phyloP scores from a whole-genome alignment of 2,329 filamentous ascomycete genomes.

The Leptographium galeiforme region DNA sequence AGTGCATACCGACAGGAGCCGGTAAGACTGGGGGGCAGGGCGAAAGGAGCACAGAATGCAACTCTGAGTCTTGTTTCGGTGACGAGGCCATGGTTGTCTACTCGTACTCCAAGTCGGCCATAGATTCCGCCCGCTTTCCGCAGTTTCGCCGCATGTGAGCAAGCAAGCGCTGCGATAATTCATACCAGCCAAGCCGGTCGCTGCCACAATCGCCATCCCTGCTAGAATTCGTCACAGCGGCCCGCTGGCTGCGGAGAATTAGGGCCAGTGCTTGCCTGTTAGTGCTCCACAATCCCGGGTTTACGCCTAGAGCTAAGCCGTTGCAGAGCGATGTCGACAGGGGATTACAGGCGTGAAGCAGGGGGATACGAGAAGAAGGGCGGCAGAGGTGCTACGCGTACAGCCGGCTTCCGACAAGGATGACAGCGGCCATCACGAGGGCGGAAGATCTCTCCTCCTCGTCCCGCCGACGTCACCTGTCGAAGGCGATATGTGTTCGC shows the following conservation, averaged over 20 bases:
- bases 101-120: no score
- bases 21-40: not conserved
- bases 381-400: no score
- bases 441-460: not conserved
- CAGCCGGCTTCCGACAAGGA: no score
- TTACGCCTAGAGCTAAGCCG: not conserved
- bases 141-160: no score
- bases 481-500: not conserved
- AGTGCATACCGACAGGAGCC: not conserved
- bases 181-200: not conserved
- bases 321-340: not conserved
- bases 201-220: not conserved
- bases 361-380: not conserved
- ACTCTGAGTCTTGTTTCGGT: not conserved
- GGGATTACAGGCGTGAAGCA: not conserved
- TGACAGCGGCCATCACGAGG: not conserved
- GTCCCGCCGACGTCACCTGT: not conserved
- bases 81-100: no score
- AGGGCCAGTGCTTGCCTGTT: not conserved
- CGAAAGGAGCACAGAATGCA: not conserved
- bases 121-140: no score
- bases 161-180: not conserved
- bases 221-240: not conserved
- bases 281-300: not conserved
- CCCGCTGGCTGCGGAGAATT: not conserved